A percentile compares a stretch with the other conserved stretches of the same genome.
Evolutionary conservation across 148 eudicot species (phyloP).

Genomic region (Polygonum aviculare): DNA sequence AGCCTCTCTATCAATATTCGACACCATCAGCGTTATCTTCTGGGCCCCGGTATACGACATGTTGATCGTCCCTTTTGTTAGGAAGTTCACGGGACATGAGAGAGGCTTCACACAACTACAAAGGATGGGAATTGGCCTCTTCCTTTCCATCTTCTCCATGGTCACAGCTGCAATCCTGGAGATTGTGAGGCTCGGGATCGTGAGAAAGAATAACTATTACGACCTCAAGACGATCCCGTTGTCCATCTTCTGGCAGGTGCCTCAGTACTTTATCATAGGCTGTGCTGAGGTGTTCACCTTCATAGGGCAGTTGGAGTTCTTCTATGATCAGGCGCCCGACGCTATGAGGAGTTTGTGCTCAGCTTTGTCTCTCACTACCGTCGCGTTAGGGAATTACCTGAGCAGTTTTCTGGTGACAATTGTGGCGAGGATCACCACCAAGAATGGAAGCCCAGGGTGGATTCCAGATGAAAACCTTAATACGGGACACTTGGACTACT

Average conservation of each 20-base stretch:
- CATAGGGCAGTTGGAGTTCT: slow-evolving; percentile 27
- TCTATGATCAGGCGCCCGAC: slow-evolving; percentile 28
- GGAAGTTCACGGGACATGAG: slow-evolving; percentile 16
- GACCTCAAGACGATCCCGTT: slow-evolving; percentile 16
- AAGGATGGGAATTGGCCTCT: slow-evolving; percentile 25
- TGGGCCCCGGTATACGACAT: slow-evolving; percentile 21
- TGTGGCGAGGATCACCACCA: slow-evolving; percentile 15
- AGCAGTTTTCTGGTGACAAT: slow-evolving; percentile 18
- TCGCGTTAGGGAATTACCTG: slow-evolving; percentile 21
- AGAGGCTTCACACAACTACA: slow-evolving; percentile 25
- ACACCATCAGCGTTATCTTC: slow-evolving; percentile 22
- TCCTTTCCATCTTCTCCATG: slow-evolving; percentile 22
- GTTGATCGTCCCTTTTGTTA: slow-evolving; percentile 12
- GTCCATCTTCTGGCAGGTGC: slow-evolving; percentile 26
- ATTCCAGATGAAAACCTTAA: slow-evolving; percentile 26
- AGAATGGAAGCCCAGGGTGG: slow-evolving; percentile 25
- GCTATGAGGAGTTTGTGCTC: slow-evolving; percentile 29
- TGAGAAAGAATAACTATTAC: slow-evolving; percentile 18
- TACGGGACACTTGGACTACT: slow-evolving; percentile 27
- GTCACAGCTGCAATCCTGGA: slow-evolving; percentile 19
- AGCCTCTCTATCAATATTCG: slow-evolving; percentile 17
- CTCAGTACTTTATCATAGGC: slow-evolving; percentile 22
- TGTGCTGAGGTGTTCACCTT: slow-evolving; percentile 26
- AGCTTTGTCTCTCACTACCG: slow-evolving; percentile 15
- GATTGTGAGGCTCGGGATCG: slow-evolving; percentile 17